Conservation (phyloP, 2,329 filamentous ascomycete genomes). For the Aschersonia sp. region DNA sequence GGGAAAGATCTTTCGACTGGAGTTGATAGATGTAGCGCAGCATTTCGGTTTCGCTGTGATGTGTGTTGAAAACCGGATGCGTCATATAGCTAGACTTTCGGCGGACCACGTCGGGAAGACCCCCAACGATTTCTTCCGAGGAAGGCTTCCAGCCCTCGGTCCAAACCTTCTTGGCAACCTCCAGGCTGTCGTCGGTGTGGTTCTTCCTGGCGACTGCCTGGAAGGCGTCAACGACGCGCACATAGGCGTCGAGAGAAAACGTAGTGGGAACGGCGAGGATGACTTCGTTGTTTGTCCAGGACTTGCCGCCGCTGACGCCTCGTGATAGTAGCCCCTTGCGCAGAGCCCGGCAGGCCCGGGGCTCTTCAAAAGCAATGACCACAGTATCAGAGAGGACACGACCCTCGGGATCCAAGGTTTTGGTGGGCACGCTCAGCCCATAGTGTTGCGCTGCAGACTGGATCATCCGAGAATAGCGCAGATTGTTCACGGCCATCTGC, state of each 20-base stretch:
- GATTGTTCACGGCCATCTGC: constrained; percentile 65
- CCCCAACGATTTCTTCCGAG: constrained; percentile 19
- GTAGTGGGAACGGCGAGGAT: constrained; percentile 13
- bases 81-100: constrained; percentile 66
- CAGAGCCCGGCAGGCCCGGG: constrained; percentile 9
- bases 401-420: constrained; percentile 38
- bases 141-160: constrained; percentile 18
- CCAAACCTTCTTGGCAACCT: constrained; percentile 24
- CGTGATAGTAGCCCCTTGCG: constrained; percentile 29
- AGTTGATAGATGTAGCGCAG: constrained; percentile 87
- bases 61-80: constrained; percentile 85
- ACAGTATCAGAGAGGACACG: constrained; percentile 68
- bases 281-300: constrained; percentile 11
- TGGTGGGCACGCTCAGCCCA: constrained; percentile 48
- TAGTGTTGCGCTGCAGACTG: constrained; percentile 47
- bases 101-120: constrained; percentile 44
- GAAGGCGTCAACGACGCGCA: constrained; percentile 10
- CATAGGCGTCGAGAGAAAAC: constrained; percentile 9
- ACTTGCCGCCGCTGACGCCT: constrained; percentile 65
- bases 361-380: constrained; percentile 36
- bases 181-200: constrained; percentile 8
- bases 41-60: constrained; percentile 91
- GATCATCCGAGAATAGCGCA: constrained; percentile 55
- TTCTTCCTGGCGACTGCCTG: constrained; percentile 13
- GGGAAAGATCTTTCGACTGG: constrained; percentile 83